A percentile compares a stretch with the other conserved stretches of the same genome.
Evolutionary conservation across 139 green algal species (phyloP).

Genomic region (Chlorella sp.): DNA sequence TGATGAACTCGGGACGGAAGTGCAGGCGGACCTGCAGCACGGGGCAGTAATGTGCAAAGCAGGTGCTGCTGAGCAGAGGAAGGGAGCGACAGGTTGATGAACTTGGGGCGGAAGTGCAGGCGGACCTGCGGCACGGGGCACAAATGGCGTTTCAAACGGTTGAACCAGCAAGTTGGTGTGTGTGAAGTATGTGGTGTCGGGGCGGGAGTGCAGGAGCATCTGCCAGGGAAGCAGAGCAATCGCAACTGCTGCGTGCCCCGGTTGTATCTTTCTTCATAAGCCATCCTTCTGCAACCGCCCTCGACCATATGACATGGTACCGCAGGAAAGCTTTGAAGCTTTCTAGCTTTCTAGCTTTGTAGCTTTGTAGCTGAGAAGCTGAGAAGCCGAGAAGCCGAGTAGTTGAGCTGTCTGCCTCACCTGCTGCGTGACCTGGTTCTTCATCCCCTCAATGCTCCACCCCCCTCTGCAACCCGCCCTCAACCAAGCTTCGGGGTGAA

Average conservation of each 20-base stretch:
- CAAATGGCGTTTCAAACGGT: no score
- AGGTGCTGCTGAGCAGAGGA: background rate
- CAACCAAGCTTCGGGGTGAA: no score
- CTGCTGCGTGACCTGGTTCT: slow-evolving; percentile 62
- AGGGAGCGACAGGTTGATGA: slow-evolving; percentile 97
- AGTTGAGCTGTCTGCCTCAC: slow-evolving; percentile 51
- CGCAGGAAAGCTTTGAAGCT: no score
- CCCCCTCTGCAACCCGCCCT: no score
- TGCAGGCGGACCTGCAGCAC: slow-evolving; percentile 76
- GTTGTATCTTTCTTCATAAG: no score
- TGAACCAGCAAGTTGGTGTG: slow-evolving; percentile 57
- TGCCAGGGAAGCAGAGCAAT: no score
- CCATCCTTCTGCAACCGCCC: no score
- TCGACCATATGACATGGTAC: no score
- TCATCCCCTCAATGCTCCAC: slow-evolving; percentile 49
- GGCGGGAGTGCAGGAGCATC: slow-evolving; percentile 90
- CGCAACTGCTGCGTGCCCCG: no score
- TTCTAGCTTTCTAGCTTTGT: no score
- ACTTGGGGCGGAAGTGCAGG: slow-evolving; percentile 94
- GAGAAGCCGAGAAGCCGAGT: no score
- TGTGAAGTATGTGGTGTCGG: slow-evolving; percentile 99
- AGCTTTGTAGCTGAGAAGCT: no score
- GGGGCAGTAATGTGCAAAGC: background rate
- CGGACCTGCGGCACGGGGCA: slow-evolving; percentile 72
- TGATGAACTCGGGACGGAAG: slow-evolving; percentile 98